Evolutionary conservation across 805 yeast species (phyloP).

Genomic region (Starmera pachycereana): DNA sequence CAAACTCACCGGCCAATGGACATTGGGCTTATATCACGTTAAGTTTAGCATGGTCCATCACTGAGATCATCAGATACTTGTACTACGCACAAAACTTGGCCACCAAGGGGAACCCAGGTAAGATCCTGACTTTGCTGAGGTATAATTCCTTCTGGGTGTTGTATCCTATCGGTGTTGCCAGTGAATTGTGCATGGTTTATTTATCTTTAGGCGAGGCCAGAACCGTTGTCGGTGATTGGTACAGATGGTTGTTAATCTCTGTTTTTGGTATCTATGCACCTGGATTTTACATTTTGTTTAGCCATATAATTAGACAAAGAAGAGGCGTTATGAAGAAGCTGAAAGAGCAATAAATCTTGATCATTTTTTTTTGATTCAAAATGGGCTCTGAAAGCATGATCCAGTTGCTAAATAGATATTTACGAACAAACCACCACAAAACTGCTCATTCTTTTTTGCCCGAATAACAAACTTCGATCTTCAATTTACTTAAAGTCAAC

Average conservation of each 20-base stretch:
- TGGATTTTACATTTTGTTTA: conserved; percentile 74
- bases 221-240: conserved; percentile 34
- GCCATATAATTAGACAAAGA: conserved; percentile 87
- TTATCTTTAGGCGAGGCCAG: conserved; percentile 66
- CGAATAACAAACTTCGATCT: too few relatives aligned
- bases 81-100: conserved; percentile 67
- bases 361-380: too few relatives aligned
- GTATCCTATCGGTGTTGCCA: conserved; percentile 88
- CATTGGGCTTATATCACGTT: conserved; percentile 58
- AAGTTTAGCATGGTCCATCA: conserved; percentile 79
- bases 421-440: too few relatives aligned
- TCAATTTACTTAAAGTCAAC: too few relatives aligned
- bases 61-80: conserved; percentile 86
- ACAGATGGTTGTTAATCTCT: conserved; percentile 43
- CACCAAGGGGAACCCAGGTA: conserved; percentile 43
- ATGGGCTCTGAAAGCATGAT: too few relatives aligned
- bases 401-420: too few relatives aligned
- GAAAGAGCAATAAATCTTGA: conserved; percentile 2
- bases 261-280: conserved; percentile 68
- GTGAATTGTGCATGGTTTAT: conserved; percentile 66
- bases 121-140: conserved; percentile 55
- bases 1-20: conserved; percentile 53
- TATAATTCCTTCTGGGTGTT: conserved; percentile 75
- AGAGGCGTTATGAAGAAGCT: conserved; percentile 52
- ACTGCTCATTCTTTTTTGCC: too few relatives aligned